A percentile compares a stretch with the other conserved stretches of the same genome.
Evolutionary conservation across 208 protist species (phyloP).

Genomic region (Acanthamoeba healyi): DNA sequence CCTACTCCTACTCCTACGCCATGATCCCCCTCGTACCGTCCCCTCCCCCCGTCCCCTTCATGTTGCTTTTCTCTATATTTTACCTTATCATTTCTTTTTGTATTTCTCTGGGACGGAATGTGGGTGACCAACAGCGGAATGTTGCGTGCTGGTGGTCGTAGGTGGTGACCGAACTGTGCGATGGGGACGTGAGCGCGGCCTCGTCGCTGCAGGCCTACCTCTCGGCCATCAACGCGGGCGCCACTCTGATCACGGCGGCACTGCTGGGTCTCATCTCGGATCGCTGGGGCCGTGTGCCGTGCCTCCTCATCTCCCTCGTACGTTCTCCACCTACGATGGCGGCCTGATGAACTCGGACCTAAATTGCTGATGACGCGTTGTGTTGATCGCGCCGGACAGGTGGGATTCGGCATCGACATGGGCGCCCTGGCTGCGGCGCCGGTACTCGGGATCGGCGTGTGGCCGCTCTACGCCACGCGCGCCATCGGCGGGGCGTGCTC

Average conservation of each 20-base stretch:
- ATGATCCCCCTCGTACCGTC: not conserved
- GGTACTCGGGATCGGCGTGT: not conserved
- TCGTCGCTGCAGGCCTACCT: conserved; percentile 15
- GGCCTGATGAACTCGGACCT: too few relatives aligned
- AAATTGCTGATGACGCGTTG: too few relatives aligned
- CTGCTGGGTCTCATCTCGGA: conserved; percentile 22
- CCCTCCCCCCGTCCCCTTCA: not conserved
- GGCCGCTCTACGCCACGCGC: not conserved
- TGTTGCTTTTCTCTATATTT: not conserved
- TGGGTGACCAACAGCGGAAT: not conserved
- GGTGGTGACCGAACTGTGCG: not conserved
- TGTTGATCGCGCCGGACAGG: not conserved
- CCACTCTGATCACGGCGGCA: not conserved
- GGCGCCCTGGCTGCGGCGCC: not conserved
- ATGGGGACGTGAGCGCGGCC: not conserved
- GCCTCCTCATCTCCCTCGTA: conserved; percentile 1
- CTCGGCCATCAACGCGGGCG: not conserved
- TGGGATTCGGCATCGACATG: conserved; percentile 5
- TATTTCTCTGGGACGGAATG: not conserved
- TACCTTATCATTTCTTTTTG: not conserved
- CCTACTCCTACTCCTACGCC: not conserved
- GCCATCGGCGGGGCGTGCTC: not conserved
- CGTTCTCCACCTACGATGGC: not conserved
- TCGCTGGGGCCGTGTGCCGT: not conserved
- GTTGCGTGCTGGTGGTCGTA: too few relatives aligned